Evolutionary conservation across 2,329 filamentous ascomycete genomes (phyloP), one percentile per base, ranked within the genome.

Genomic region (Knufia fluminis): DNA sequence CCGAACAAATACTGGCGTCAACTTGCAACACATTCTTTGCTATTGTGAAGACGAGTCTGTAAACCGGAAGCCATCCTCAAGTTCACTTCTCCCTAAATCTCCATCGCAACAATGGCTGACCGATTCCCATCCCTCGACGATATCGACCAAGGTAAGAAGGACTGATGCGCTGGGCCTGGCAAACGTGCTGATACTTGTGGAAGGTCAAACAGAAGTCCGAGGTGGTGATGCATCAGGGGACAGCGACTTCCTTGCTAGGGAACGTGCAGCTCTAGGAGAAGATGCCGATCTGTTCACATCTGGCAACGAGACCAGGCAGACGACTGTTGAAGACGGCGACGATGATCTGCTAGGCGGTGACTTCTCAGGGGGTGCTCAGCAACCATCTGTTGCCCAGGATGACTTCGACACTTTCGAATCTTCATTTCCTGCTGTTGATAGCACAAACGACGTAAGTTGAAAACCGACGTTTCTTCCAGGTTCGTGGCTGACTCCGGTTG

Each of bases 251-350:
- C 80, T 97, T 43, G 82, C 86, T 55, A 86, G 91, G 59, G 92
- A 98, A 72, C 87, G 89, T 64, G 92, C 89, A 54, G 70, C 84
- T 16, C 80, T 98, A 6, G 92, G 92, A 57, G 92, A 95, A 56
- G 92, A 97, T 67, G 92, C 92, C 53, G 79, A 89, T 61, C 86
- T 90, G 72, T 98, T 98, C 68, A 77, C 84, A 55, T 85, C 86
- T 26, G 77, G 80, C 53, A 81, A 83, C 62, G 87, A 94, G 55
- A 66, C 67, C 45, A 62, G 60, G 67, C 73, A 72, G 64, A 79
- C 79, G 35, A 76, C 80, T 48, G 77, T 76, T 56, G 81, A 84
- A 59, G 73, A 79, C 57, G 76, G 72, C 48, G 80, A 83, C 55
- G 85, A 86, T 57, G 82, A 92, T 62, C 73, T 94, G 52, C 76